These are phyloP conservation scores for Thalia dealbata DNA, from an alignment of 176 grass and related monocot genomes.

Conservation along the genomic window DNA sequence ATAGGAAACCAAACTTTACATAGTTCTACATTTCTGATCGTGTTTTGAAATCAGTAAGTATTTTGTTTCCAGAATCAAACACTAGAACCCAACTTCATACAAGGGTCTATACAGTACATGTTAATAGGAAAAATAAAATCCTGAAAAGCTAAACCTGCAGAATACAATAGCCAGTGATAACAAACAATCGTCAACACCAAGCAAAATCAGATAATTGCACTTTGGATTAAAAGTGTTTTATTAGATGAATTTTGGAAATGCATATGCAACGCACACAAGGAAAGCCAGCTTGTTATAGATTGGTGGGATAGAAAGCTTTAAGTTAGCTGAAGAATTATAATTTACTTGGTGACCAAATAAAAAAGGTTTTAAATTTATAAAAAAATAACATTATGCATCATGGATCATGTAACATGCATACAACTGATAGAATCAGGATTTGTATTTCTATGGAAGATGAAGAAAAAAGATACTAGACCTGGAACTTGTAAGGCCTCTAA, in stretches of 20 bases:
- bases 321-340: neutral
- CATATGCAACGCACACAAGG: neutral
- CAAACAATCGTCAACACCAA: too few relatives aligned
- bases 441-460: neutral
- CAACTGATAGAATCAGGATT: neutral
- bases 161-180: too few relatives aligned
- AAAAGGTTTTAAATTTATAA: neutral
- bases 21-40: too few relatives aligned
- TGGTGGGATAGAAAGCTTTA: neutral
- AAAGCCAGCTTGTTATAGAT: neutral
- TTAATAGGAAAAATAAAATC: too few relatives aligned
- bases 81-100: too few relatives aligned
- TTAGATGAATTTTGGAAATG: neutral
- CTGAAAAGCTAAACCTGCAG: too few relatives aligned
- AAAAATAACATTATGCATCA: neutral
- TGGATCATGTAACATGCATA: neutral
- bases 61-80: too few relatives aligned
- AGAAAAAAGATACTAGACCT: constrained; percentile 42
- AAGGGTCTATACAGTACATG: too few relatives aligned
- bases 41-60: too few relatives aligned
- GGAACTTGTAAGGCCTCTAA: constrained; percentile 83
- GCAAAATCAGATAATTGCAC: too few relatives aligned
- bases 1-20: too few relatives aligned
- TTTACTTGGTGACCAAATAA: neutral
- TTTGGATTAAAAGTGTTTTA: too few relatives aligned